A percentile compares a stretch with the other conserved stretches of the same genome.
phyloP scores from a whole-genome alignment of 345 rosid genomes.

The Linum tenue region DNA sequence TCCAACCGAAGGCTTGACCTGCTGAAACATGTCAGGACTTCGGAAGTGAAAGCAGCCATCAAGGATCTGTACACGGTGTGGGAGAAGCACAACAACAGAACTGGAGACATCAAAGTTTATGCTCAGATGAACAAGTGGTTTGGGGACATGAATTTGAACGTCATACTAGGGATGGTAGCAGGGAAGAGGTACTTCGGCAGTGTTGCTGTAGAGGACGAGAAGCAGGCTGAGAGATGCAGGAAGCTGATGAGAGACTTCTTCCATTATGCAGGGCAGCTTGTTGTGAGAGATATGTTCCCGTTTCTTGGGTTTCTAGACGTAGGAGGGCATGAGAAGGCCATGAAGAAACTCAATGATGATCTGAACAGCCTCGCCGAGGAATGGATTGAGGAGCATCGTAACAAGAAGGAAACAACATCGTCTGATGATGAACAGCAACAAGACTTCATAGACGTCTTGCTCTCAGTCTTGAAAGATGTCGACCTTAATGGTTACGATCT shows the following conservation, averaged over 20 bases:
- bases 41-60: slow-evolving; percentile 1
- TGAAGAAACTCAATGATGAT: slow-evolving; percentile 18
- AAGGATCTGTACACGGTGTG: slow-evolving; percentile 1
- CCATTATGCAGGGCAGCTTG: slow-evolving; percentile 5
- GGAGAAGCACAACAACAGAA: background rate
- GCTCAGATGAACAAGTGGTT: slow-evolving; percentile 4
- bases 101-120: background rate
- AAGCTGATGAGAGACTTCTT: slow-evolving; percentile 13
- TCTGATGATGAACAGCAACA: background rate
- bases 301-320: slow-evolving; percentile 24
- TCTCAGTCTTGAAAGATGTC: background rate
- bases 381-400: slow-evolving; percentile 23
- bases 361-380: slow-evolving; percentile 4
- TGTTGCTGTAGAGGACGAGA: slow-evolving; percentile 6
- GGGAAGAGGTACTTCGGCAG: slow-evolving; percentile 24
- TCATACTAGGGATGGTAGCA: slow-evolving; percentile 23
- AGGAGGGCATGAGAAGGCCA: slow-evolving; percentile 23
- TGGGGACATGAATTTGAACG: slow-evolving; percentile 14
- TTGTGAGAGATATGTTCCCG: slow-evolving; percentile 20
- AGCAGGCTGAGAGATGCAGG: slow-evolving; percentile 12
- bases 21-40: slow-evolving; percentile 7
- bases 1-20: slow-evolving; percentile 10
- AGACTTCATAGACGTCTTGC: slow-evolving; percentile 23
- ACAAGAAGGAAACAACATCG: background rate
- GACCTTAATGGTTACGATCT: too few relatives aligned